Percentiles rank a stretch among this genome's conserved stretches.
Conservation (phyloP, 257 asterid species). For the Solanum tarijense region DNA sequence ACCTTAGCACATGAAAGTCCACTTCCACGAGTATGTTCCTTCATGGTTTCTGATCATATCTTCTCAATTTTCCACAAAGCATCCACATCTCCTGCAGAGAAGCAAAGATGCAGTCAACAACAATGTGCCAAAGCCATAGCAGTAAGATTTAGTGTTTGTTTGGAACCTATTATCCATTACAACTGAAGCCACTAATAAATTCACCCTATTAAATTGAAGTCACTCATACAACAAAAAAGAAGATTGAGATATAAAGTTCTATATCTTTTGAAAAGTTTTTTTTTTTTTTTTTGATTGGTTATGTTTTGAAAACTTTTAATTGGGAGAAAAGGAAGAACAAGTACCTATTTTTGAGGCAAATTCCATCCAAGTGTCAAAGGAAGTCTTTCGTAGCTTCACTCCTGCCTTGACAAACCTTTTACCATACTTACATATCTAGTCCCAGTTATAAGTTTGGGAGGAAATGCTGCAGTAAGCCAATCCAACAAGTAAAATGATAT, state of each 20-base stretch:
- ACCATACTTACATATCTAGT: conserved; percentile 55
- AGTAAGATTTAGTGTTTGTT: neutral
- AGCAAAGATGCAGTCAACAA: neutral
- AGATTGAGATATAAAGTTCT: neutral
- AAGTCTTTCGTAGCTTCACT: conserved; percentile 50
- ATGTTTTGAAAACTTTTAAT: neutral
- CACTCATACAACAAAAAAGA: neutral
- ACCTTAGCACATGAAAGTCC: conserved; percentile 96
- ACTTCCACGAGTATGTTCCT: conserved; percentile 58
- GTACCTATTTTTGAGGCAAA: conserved; percentile 68
- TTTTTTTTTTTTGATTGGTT: too few relatives aligned
- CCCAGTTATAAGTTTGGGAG: conserved; percentile 48
- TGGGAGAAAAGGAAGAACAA: neutral
- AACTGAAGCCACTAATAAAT: neutral
- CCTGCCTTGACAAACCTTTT: conserved; percentile 60
- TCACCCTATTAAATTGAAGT: too few relatives aligned
- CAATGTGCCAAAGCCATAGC: neutral
- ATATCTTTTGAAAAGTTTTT: too few relatives aligned
- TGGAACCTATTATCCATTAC: neutral
- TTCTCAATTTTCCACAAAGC: conserved; percentile 78
- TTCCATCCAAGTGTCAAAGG: conserved; percentile 82
- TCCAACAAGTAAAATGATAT: neutral
- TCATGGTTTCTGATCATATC: conserved; percentile 58
- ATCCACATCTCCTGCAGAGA: conserved; percentile 58
- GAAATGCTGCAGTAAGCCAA: conserved; percentile 54